Percentiles rank a stretch among this genome's conserved stretches.
Evolutionary conservation across 2,329 filamentous ascomycete species (phyloP).

Genomic region (Colletotrichum melonis): DNA sequence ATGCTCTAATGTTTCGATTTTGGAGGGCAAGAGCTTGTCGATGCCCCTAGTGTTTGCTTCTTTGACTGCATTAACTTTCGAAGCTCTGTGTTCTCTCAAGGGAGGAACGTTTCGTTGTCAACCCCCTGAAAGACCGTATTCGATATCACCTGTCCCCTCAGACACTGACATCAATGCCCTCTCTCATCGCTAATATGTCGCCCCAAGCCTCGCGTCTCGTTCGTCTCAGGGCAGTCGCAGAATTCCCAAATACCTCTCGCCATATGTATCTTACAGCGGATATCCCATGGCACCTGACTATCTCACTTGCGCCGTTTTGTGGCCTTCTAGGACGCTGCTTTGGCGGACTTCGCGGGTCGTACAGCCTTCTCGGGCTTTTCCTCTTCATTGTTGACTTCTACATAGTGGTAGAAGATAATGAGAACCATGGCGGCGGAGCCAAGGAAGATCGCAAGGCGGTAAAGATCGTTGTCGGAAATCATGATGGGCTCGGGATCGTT

Average conservation of each 20-base stretch:
- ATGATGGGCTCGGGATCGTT: constrained; percentile 65
- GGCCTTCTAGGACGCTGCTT: constrained; percentile 18
- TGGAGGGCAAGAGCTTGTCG: neutral
- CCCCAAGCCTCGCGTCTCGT: neutral
- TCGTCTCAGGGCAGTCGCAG: neutral
- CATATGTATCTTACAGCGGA: neutral
- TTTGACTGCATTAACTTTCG: neutral
- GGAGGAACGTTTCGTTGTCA: neutral
- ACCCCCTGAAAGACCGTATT: neutral
- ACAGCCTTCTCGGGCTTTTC: constrained; percentile 33
- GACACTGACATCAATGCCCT: neutral
- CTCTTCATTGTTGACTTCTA: constrained; percentile 82
- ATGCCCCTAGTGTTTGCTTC: neutral
- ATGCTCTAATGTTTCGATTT: neutral
- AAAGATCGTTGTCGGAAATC: constrained; percentile 95
- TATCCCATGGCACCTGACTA: neutral
- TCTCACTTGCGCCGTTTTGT: neutral
- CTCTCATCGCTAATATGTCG: neutral
- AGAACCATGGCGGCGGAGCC: constrained; percentile 90
- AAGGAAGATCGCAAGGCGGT: constrained; percentile 91
- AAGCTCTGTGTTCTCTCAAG: neutral
- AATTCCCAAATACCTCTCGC: neutral
- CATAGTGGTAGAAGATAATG: constrained; percentile 95
- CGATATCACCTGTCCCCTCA: neutral
- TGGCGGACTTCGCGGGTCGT: constrained; percentile 26